Percentiles rank a stretch among this genome's conserved stretches.
These are phyloP conservation scores for Apocynum venetum DNA, from an alignment of 257 asterid genomes.

Conservation along the genomic window DNA sequence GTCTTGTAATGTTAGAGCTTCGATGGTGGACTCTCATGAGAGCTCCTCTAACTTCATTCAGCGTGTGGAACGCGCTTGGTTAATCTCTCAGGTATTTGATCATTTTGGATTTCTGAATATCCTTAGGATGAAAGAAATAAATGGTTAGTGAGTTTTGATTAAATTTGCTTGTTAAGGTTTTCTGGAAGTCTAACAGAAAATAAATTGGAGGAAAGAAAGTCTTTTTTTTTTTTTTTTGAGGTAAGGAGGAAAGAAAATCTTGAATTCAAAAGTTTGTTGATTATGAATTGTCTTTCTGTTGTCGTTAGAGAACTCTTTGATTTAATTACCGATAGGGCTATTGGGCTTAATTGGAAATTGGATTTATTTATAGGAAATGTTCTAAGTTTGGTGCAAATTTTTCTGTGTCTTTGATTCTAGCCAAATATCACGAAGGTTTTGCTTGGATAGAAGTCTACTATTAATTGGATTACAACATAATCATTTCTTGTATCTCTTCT, in stretches of 20 bases:
- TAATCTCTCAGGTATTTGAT: constrained; percentile 67
- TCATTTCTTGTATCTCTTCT: no score
- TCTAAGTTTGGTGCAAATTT: not conserved
- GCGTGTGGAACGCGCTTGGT: constrained; percentile 88
- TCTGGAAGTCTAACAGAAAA: not conserved
- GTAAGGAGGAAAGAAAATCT: not conserved
- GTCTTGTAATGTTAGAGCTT: constrained; percentile 49
- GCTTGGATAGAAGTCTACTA: not conserved
- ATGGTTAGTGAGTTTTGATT: not conserved
- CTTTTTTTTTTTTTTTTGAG: no score
- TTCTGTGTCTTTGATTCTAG: not conserved
- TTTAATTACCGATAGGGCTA: not conserved
- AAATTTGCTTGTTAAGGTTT: not conserved
- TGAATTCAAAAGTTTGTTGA: not conserved
- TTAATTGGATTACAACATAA: not conserved
- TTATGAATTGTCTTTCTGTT: not conserved
- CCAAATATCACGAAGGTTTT: not conserved
- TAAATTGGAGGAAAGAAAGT: no score
- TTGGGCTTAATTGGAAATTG: not conserved
- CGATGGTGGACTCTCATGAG: constrained; percentile 64
- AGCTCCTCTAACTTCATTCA: constrained; percentile 46
- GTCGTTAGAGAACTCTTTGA: not conserved
- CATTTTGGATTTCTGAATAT: not conserved
- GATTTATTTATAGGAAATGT: not conserved
- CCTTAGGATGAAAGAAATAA: not conserved